Percentiles rank a stretch among this genome's conserved stretches.
These are phyloP conservation scores for Crotalaria pallida DNA, from an alignment of 306 rosid genomes.

Conservation along the genomic window DNA sequence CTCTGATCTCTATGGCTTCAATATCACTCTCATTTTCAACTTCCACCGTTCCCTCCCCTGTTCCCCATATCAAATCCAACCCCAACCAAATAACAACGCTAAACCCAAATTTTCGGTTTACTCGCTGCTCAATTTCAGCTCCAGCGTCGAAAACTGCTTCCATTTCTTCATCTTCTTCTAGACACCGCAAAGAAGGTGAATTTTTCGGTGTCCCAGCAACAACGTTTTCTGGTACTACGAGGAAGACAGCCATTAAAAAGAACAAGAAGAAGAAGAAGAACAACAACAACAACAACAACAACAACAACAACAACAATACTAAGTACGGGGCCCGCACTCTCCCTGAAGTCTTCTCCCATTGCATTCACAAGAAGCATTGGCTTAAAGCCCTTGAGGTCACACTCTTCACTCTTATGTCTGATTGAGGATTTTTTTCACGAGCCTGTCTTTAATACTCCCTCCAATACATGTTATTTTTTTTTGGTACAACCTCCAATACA, in stretches of 20 bases:
- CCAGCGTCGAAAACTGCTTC: slow-evolving; percentile 25
- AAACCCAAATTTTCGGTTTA: slow-evolving; percentile 3
- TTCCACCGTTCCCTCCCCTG: slow-evolving; percentile 34
- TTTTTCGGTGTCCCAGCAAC: slow-evolving; percentile 42
- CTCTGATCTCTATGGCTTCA: slow-evolving; percentile 20
- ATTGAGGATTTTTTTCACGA: neutral
- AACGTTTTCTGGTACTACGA: slow-evolving; percentile 17
- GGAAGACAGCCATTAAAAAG: slow-evolving; percentile 34
- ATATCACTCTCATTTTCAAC: slow-evolving; percentile 50
- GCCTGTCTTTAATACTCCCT: too few species aligned
- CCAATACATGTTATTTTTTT: too few species aligned
- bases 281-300: too few species aligned
- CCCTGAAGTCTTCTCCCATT: slow-evolving; percentile 56
- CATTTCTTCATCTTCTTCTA: slow-evolving; percentile 12
- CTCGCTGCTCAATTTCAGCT: slow-evolving; percentile 40
- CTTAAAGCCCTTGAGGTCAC: slow-evolving; percentile 64
- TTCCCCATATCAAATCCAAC: neutral
- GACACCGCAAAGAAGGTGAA: slow-evolving; percentile 56
- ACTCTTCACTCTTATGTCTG: neutral
- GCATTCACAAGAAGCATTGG: slow-evolving; percentile 63
- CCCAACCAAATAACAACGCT: slow-evolving; percentile 16
- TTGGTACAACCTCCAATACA: too few species aligned
- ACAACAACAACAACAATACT: slow-evolving; percentile 30
- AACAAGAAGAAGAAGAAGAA: slow-evolving; percentile 48
- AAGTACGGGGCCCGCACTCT: slow-evolving; percentile 74